Evolutionary conservation across 805 yeast species (phyloP).

Genomic region (Saccharomycopsis vini): DNA sequence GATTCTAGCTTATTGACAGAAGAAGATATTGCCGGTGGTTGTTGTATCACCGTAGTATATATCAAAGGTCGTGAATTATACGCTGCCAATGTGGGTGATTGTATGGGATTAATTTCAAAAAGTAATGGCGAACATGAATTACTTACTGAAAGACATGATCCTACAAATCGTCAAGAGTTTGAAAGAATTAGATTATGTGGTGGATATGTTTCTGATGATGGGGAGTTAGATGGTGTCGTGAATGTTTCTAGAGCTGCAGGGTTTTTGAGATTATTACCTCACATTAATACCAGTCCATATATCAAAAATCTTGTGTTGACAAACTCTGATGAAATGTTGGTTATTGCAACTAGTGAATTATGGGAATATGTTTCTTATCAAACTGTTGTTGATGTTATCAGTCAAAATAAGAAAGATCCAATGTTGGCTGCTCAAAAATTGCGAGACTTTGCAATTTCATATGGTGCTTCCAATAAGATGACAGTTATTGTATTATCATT

Average conservation of each 20-base stretch:
- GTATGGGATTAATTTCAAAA: constrained; percentile 69
- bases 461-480: constrained; percentile 74
- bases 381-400: constrained; percentile 81
- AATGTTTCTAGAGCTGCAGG: constrained; percentile 90
- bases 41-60: constrained; percentile 76
- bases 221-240: constrained; percentile 73
- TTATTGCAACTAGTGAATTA: constrained; percentile 72
- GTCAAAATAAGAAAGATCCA: constrained; percentile 75
- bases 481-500: constrained; percentile 74
- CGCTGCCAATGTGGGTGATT: constrained; percentile 87
- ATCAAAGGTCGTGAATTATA: constrained; percentile 61
- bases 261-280: constrained; percentile 75
- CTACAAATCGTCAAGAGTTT: constrained; percentile 66
- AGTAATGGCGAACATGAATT: constrained; percentile 73
- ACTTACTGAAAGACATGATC: constrained; percentile 74
- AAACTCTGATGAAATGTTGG: constrained; percentile 72
- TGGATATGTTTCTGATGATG: constrained; percentile 80
- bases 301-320: constrained; percentile 52
- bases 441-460: constrained; percentile 89
- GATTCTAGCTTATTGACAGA: constrained; percentile 25
- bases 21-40: constrained; percentile 72
- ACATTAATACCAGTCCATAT: constrained; percentile 81
- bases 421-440: constrained; percentile 87
- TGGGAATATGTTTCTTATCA: constrained; percentile 83
- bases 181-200: constrained; percentile 88